These are phyloP conservation scores for Phytophthora europaea DNA, from an alignment of 352 stramenopile species.

Conservation along the genomic window DNA sequence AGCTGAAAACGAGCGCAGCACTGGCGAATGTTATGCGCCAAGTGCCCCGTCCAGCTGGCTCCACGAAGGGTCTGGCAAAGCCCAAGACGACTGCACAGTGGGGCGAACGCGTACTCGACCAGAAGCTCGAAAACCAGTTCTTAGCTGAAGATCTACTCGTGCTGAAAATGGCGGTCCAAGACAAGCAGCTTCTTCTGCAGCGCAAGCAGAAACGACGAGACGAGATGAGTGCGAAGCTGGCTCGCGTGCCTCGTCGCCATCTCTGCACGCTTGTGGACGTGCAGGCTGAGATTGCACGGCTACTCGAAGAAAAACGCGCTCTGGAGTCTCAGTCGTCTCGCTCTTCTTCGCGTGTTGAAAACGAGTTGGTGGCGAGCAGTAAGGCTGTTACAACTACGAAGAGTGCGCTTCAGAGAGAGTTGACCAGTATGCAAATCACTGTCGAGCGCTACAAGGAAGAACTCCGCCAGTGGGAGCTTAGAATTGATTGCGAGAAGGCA, in stretches of 20 bases:
- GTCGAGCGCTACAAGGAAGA: slow-evolving; percentile 49
- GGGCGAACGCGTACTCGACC: slow-evolving; percentile 51
- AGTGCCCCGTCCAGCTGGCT: slow-evolving; percentile 5
- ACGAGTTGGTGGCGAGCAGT: neutral
- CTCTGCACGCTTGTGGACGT: slow-evolving; percentile 61
- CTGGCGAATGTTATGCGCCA: slow-evolving; percentile 43
- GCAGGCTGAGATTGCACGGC: slow-evolving; percentile 59
- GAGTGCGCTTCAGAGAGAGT: slow-evolving; percentile 52
- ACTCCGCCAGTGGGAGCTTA: slow-evolving; percentile 49
- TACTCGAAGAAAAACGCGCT: slow-evolving; percentile 57
- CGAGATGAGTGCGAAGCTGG: slow-evolving; percentile 43
- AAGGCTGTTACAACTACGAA: slow-evolving; percentile 15
- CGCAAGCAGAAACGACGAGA: slow-evolving; percentile 43
- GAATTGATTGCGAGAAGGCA: slow-evolving; percentile 60
- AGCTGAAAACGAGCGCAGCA: slow-evolving; percentile 67
- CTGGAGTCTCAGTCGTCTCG: slow-evolving; percentile 41
- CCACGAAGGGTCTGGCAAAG: neutral
- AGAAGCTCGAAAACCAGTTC: slow-evolving; percentile 56
- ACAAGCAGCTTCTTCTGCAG: slow-evolving; percentile 28
- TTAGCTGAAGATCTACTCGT: slow-evolving; percentile 42
- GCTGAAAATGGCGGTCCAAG: slow-evolving; percentile 42
- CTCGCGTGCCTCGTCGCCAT: slow-evolving; percentile 52
- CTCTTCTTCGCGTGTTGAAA: neutral
- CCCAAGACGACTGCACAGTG: slow-evolving; percentile 50
- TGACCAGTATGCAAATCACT: slow-evolving; percentile 47